phyloP scores from a whole-genome alignment of 1,139 yeast species.

The Saccharomyces hybrid region DNA sequence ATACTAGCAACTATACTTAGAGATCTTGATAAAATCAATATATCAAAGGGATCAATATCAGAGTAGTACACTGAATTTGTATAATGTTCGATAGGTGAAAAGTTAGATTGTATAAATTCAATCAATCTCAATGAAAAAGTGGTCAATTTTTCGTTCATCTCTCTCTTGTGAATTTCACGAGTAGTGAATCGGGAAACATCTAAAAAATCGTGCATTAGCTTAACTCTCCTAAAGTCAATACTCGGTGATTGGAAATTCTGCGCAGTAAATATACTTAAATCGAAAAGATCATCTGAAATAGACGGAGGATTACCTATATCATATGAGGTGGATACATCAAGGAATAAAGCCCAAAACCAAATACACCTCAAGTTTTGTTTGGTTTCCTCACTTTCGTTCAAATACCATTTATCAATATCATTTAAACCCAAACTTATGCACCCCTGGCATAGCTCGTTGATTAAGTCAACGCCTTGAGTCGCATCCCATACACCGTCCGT shows the following conservation, averaged over 20 bases:
- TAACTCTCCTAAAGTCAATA: slow-evolving; percentile 5
- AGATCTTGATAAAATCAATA: slow-evolving; percentile 12
- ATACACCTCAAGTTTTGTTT: slow-evolving; percentile 14
- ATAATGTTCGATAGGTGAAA: slow-evolving; percentile 12
- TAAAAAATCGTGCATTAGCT: slow-evolving; percentile 10
- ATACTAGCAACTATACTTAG: slow-evolving; percentile 17
- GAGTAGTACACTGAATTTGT: slow-evolving; percentile 7
- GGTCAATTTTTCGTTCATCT: slow-evolving; percentile 6
- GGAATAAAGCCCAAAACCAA: slow-evolving; percentile 25
- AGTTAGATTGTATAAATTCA: slow-evolving; percentile 8
- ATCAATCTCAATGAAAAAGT: slow-evolving; percentile 6
- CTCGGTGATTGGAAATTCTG: neutral
- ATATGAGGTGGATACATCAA: slow-evolving; percentile 22
- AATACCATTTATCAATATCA: slow-evolving; percentile 14
- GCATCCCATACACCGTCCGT: slow-evolving; percentile 10
- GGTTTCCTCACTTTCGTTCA: slow-evolving; percentile 7
- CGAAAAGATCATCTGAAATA: slow-evolving; percentile 14
- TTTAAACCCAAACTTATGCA: slow-evolving; percentile 14
- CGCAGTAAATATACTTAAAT: slow-evolving; percentile 7
- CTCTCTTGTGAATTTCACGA: slow-evolving; percentile 9
- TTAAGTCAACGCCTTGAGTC: slow-evolving; percentile 5
- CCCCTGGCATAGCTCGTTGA: slow-evolving; percentile 12
- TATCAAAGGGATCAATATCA: slow-evolving; percentile 15
- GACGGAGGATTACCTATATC: slow-evolving; percentile 24
- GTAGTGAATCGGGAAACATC: slow-evolving; percentile 10